phyloP scores from a whole-genome alignment of 1,284 basidiomycete genomes.

The Coniferiporia weirii region DNA sequence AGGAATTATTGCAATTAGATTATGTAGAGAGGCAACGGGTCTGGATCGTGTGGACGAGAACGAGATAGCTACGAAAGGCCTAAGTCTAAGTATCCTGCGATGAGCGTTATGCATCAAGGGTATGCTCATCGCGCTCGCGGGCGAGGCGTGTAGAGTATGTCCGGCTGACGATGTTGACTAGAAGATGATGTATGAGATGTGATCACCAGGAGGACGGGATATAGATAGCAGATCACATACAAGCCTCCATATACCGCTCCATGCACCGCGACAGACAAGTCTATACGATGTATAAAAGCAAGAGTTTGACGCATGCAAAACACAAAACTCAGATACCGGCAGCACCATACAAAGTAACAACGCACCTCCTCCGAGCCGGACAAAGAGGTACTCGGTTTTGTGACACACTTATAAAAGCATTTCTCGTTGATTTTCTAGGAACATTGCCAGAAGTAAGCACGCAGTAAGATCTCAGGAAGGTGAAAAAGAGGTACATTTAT shows the following conservation, averaged over 20 bases:
- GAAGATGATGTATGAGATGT: background rate
- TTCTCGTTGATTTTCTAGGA: slow-evolving; percentile 69
- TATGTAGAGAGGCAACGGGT: background rate
- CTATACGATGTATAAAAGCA: slow-evolving; percentile 31
- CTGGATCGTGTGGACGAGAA: background rate
- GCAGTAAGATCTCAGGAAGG: background rate
- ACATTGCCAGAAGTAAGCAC: background rate
- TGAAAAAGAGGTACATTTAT: slow-evolving; percentile 54
- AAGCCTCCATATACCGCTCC: slow-evolving; percentile 80
- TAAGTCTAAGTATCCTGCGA: background rate
- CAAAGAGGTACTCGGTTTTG: slow-evolving; percentile 69
- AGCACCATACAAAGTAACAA: background rate
- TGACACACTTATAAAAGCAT: slow-evolving; percentile 73
- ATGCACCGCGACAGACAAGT: slow-evolving; percentile 71
- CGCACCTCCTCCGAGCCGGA: slow-evolving; percentile 70
- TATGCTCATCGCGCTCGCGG: slow-evolving; percentile 41
- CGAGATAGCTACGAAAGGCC: background rate
- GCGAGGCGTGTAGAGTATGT: slow-evolving; percentile 57
- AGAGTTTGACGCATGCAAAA: background rate
- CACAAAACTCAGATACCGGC: no score
- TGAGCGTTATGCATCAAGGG: background rate
- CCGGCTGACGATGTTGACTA: slow-evolving; percentile 72
- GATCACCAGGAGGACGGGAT: slow-evolving; percentile 3
- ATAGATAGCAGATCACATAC: slow-evolving; percentile 42
- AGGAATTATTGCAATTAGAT: background rate